Conservation (phyloP, 2,329 filamentous ascomycete genomes). For the Aspergillus flavus region DNA sequence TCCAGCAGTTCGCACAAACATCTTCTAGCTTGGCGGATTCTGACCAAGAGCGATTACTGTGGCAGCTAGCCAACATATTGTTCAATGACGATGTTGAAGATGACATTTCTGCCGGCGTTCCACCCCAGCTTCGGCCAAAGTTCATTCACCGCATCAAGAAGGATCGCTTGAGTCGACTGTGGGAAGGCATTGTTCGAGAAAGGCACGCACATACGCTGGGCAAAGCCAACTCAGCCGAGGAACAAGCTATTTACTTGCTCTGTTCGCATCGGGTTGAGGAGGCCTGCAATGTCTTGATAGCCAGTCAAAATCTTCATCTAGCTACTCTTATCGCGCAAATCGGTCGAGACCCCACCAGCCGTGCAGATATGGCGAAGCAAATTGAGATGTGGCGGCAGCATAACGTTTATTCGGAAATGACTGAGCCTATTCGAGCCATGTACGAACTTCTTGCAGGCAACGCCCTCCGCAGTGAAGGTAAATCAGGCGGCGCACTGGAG, state of each 20-base stretch:
- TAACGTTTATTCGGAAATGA: conserved; percentile 84
- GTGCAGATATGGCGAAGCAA: conserved; percentile 76
- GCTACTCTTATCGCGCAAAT: conserved; percentile 83
- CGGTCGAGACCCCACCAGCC: conserved; percentile 69
- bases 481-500: conserved; percentile 70
- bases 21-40: conserved; percentile 31
- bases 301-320: conserved; percentile 78
- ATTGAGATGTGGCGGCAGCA: conserved; percentile 81
- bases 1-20: conserved; percentile 35
- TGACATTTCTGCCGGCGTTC: conserved; percentile 47
- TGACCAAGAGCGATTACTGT: conserved; percentile 58
- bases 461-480: conserved; percentile 78
- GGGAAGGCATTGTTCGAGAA: conserved; percentile 53
- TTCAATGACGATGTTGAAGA: conserved; percentile 69
- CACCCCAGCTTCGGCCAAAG: conserved; percentile 39
- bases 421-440: conserved; percentile 77
- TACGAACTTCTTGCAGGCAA: conserved; percentile 91
- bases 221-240: conserved; percentile 67
- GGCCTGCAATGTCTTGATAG: conserved; percentile 77
- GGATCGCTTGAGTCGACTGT: conserved; percentile 48
- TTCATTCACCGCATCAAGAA: conserved; percentile 51
- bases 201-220: conserved; percentile 70
- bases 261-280: conserved; percentile 78
- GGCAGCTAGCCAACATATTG: conserved; percentile 83
- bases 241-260: conserved; percentile 80